Evolutionary conservation across 768 basidiomycete genomes (phyloP).

Genomic region (Lanmaoa rubissima): DNA sequence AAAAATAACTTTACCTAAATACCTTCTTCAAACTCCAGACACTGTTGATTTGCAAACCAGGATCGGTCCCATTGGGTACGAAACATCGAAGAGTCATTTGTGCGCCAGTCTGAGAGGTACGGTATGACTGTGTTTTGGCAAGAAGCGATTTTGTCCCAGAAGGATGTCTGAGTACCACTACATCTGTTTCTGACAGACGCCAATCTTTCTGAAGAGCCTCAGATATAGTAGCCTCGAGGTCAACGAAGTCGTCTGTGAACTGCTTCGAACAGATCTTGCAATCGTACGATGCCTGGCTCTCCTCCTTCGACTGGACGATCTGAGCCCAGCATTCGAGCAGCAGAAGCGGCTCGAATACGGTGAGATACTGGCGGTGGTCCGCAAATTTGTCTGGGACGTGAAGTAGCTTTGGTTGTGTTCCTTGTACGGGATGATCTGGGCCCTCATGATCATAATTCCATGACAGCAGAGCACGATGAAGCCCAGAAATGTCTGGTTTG

Average conservation of each 20-base stretch:
- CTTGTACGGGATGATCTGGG: constrained; percentile 56
- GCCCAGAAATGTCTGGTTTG: constrained; percentile 76
- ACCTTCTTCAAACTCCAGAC: constrained; percentile 78
- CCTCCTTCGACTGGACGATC: constrained; percentile 74
- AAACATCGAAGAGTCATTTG: constrained; percentile 62
- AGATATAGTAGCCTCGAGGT: constrained; percentile 66
- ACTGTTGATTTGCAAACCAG: constrained; percentile 61
- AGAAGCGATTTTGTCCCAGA: constrained; percentile 55
- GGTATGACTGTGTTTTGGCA: constrained; percentile 65
- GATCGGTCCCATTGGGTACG: constrained; percentile 42
- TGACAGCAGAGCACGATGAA: constrained; percentile 76
- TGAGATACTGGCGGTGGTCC: constrained; percentile 64
- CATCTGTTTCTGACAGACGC: constrained; percentile 77
- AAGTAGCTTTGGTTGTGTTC: constrained; percentile 30
- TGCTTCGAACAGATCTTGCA: constrained; percentile 67
- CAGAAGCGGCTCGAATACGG: constrained; percentile 80
- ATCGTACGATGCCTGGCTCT: constrained; percentile 48
- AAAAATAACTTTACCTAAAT: constrained; percentile 55
- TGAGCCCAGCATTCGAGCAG: constrained; percentile 92
- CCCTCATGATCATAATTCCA: constrained; percentile 82
- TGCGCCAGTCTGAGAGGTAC: constrained; percentile 41
- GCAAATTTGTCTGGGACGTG: constrained; percentile 66
- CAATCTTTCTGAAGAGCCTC: constrained; percentile 65
- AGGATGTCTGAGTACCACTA: constrained; percentile 72
- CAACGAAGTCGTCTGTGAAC: constrained; percentile 79